phyloP scores from a whole-genome alignment of 1,284 basidiomycete species.

The Moesziomyces antarcticus region DNA sequence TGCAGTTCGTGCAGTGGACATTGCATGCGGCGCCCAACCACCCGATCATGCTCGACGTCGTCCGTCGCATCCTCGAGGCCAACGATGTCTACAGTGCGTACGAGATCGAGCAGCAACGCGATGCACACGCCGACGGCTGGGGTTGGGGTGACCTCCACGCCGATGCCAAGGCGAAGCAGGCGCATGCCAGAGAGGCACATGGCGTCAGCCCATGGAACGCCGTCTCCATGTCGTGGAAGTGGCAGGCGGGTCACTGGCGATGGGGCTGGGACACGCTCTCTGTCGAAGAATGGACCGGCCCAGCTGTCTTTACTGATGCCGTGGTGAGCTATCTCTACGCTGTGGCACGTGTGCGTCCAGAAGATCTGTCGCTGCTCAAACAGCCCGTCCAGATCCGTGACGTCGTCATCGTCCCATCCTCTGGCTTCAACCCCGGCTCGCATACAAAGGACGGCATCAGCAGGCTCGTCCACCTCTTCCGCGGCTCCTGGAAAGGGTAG shows the following conservation, averaged over 20 bases:
- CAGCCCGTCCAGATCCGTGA: slow-evolving; percentile 47
- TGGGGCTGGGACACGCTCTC: slow-evolving; percentile 37
- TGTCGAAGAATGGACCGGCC: slow-evolving; percentile 52
- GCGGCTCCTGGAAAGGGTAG: slow-evolving; percentile 45
- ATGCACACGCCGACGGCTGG: slow-evolving; percentile 35
- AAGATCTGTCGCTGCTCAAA: slow-evolving; percentile 29
- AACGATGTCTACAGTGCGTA: slow-evolving; percentile 31
- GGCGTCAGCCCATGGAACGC: slow-evolving; percentile 33
- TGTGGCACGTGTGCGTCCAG: slow-evolving; percentile 39
- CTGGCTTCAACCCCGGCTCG: slow-evolving; percentile 34
- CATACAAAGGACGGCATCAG: slow-evolving; percentile 11
- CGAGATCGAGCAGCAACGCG: slow-evolving; percentile 29
- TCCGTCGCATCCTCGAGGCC: slow-evolving; percentile 34
- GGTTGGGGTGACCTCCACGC: slow-evolving; percentile 32
- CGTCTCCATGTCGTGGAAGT: slow-evolving; percentile 35
- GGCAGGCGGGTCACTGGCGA: slow-evolving; percentile 46
- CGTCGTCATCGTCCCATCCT: slow-evolving; percentile 34
- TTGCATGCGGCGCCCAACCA: slow-evolving; percentile 39
- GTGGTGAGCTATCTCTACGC: slow-evolving; percentile 48
- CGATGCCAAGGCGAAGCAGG: slow-evolving; percentile 22
- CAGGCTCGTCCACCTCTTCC: slow-evolving; percentile 44
- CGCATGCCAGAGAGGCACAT: slow-evolving; percentile 11
- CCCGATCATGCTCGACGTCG: slow-evolving; percentile 48
- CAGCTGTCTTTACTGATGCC: slow-evolving; percentile 44
- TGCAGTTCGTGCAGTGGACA: slow-evolving; percentile 52